These are phyloP conservation scores for Ogataea ganodermae DNA, from an alignment of 805 yeast species.

Conservation along the genomic window DNA sequence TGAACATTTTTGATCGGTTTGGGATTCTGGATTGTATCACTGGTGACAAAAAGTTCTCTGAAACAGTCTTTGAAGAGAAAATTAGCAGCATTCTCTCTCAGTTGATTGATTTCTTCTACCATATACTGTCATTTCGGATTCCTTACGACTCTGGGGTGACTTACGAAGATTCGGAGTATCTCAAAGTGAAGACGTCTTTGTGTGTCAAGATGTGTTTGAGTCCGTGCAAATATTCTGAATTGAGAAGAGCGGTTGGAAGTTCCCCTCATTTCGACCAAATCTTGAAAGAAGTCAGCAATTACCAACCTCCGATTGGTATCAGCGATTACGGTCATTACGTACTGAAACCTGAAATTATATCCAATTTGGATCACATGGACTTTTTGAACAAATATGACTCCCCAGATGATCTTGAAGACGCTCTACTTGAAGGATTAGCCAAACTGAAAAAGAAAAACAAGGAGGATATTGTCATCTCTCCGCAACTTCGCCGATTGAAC, in stretches of 20 bases:
- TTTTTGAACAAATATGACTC: constrained; percentile 48
- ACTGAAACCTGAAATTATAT: constrained; percentile 48
- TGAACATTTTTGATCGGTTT: constrained; percentile 56
- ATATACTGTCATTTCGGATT: constrained; percentile 38
- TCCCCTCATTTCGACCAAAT: constrained; percentile 47
- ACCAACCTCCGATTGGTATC: constrained; percentile 64
- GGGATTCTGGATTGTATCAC: constrained; percentile 41
- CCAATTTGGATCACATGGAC: constrained; percentile 60
- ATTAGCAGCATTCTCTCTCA: constrained; percentile 45
- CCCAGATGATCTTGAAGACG: constrained; percentile 52
- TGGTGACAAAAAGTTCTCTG: constrained; percentile 23
- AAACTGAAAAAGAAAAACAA: constrained; percentile 38
- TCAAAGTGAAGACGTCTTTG: constrained; percentile 42
- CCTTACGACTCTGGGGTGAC: constrained; percentile 29
- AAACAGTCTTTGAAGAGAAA: constrained; percentile 51
- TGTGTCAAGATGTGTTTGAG: constrained; percentile 51
- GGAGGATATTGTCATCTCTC: constrained; percentile 50
- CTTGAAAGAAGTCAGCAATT: constrained; percentile 60
- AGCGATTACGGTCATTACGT: constrained; percentile 68
- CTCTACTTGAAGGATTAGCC: constrained; percentile 47
- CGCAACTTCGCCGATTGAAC: constrained; percentile 40
- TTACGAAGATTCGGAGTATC: constrained; percentile 16
- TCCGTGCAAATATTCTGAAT: constrained; percentile 55
- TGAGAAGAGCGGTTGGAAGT: constrained; percentile 35
- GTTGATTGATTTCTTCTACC: constrained; percentile 46